Percentiles rank a stretch among this genome's conserved stretches.
These are phyloP conservation scores for Chytriomyces sp. DNA, from an alignment of 192 early-diverging fungal genomes.

Conservation along the genomic window DNA sequence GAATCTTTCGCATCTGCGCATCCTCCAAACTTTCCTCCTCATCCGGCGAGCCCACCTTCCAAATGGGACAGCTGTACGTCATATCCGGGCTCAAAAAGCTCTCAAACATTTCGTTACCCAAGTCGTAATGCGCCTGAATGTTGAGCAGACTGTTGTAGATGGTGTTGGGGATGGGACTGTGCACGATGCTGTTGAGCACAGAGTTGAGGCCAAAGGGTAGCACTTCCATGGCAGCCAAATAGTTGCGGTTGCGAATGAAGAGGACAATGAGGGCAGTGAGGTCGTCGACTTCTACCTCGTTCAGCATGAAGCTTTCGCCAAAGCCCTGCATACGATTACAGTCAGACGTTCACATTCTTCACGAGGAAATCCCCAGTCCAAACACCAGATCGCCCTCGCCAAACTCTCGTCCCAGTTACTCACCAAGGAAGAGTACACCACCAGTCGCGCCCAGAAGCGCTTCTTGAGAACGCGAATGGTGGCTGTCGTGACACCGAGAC, in stretches of 20 bases:
- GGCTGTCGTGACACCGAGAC: slow-evolving; percentile 16
- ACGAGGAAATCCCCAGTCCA: no score
- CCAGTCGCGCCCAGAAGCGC: slow-evolving; percentile 66
- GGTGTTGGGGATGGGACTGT: slow-evolving; percentile 66
- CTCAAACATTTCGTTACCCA: slow-evolving; percentile 76
- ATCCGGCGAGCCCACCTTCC: slow-evolving; percentile 34
- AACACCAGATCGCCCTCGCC: no score
- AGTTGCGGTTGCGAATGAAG: slow-evolving; percentile 61
- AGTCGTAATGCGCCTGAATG: slow-evolving; percentile 74
- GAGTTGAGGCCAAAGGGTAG: slow-evolving; percentile 54
- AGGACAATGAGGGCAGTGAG: slow-evolving; percentile 58
- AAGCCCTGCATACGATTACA: slow-evolving; percentile 58
- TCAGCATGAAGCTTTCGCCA: slow-evolving; percentile 73
- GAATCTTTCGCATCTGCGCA: slow-evolving; percentile 67
- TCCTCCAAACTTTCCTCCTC: slow-evolving; percentile 59
- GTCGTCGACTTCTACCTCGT: slow-evolving; percentile 59
- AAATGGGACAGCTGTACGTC: slow-evolving; percentile 77
- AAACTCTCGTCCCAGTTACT: no score
- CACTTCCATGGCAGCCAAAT: slow-evolving; percentile 46
- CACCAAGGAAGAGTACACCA: slow-evolving; percentile 50
- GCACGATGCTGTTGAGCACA: slow-evolving; percentile 55
- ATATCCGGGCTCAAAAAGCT: slow-evolving; percentile 66
- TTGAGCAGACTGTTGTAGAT: slow-evolving; percentile 62
- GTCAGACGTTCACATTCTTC: no score
- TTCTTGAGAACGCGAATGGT: slow-evolving; percentile 55